Evolutionary conservation across 1,139 yeast genomes (phyloP), one percentile per base, ranked within the genome.

Genomic region (Scheffersomyces lignicola): DNA sequence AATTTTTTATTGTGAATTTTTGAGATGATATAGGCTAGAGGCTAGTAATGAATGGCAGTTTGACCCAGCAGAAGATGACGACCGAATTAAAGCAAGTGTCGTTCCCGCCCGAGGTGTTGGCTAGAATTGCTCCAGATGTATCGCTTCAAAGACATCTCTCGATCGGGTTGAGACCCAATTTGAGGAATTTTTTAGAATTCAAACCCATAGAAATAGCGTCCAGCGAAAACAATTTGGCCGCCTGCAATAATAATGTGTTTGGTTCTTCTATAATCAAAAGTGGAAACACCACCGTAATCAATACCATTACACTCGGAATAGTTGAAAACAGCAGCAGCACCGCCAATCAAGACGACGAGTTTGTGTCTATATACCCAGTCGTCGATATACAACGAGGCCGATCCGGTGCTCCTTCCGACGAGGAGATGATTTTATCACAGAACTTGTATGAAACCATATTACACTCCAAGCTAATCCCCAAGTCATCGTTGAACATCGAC

Each of bases 361-460:
- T 55, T 44, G 60, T 80, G 1, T 58, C 81, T 0, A 71, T 83
- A 0, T 88, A 76, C 52, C 94, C 96, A 0, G 83, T 86, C 29
- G 90, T 90, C 8, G 94, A 87, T 47, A 77, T 88, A 11, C 76
- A 82, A 38, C 69, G 94, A 39, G 96, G 95, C 13, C 69, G 88
- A 37, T 56, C 69, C 9, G 87, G 89, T 23, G 88, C 92, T 3
- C 97, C 97, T 15, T 81, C 94, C 1, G 89, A 83, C 46, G 97
- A 90, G 60, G 97, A 90, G 58, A 88, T 87, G 85, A 79, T 77
- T 20, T 53, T 86, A 22, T 78, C 95, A 3, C 95, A 87, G 56
- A 68, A 69, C 39, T 51, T 87, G 21, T 79, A 77, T 49, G 87
- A 86, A 47, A 60, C 71, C 3, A 53, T 83, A 11, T 58, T 76